Evolutionary conservation across 192 early-diverging fungal genomes (phyloP).

Genomic region (Podila epicladia): DNA sequence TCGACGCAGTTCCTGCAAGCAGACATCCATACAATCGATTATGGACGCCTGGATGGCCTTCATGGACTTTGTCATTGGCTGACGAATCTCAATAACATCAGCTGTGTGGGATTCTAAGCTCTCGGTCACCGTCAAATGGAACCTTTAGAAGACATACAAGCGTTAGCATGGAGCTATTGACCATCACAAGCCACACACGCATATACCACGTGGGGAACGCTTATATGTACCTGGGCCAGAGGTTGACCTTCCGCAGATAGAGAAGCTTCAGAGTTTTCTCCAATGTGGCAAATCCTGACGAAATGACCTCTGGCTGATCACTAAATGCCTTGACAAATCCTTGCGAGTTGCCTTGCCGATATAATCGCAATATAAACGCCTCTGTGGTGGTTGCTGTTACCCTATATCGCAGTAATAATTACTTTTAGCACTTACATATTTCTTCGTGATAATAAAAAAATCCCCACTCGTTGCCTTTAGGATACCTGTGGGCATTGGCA

Average conservation of each 20-base stretch:
- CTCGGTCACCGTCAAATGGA: conserved; percentile 70
- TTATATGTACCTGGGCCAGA: conserved; percentile 87
- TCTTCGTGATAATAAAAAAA: not conserved
- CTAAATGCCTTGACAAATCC: conserved; percentile 96
- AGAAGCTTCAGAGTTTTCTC: conserved; percentile 88
- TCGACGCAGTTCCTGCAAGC: conserved; percentile 79
- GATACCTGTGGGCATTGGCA: conserved; percentile 83
- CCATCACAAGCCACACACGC: conserved; percentile 3
- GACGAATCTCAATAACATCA: conserved; percentile 78
- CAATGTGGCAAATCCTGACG: conserved; percentile 84
- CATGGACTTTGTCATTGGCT: conserved; percentile 86
- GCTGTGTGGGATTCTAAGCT: conserved; percentile 60
- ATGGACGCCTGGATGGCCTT: conserved; percentile 82
- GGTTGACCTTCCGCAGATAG: conserved; percentile 79
- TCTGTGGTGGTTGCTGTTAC: conserved; percentile 85
- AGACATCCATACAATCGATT: conserved; percentile 85
- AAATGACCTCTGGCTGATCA: conserved; percentile 85
- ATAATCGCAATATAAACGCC: conserved; percentile 88
- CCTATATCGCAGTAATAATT: conserved; percentile 32
- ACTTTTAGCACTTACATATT: not conserved
- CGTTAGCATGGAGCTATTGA: not conserved
- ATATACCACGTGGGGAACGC: not conserved
- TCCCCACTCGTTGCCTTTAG: not conserved
- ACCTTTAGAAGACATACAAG: conserved; percentile 50
- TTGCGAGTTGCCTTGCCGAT: conserved; percentile 78